Conservation (phyloP, 495 filamentous ascomycete species). For the Penicillium arizonense region DNA sequence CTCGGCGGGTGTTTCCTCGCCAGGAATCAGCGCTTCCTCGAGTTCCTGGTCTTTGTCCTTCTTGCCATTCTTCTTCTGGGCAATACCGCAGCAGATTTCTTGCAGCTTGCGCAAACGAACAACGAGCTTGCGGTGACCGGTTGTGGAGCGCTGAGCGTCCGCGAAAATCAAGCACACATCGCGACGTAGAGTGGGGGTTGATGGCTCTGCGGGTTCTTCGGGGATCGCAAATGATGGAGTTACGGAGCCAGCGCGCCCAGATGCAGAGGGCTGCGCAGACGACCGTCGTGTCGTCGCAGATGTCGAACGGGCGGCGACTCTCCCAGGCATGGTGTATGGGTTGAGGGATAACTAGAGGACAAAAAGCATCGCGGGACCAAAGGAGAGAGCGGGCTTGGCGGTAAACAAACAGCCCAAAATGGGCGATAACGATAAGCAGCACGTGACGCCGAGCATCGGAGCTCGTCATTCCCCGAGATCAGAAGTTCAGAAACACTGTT, state of each 20-base stretch:
- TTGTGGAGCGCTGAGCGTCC: conserved; percentile 84
- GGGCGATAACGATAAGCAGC: conserved; percentile 34
- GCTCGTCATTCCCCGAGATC: conserved; percentile 8
- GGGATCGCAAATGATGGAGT: conserved; percentile 63
- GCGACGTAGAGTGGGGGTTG: conserved; percentile 66
- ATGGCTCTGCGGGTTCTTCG: conserved; percentile 58
- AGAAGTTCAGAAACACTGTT: not conserved
- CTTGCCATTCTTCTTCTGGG: conserved; percentile 48
- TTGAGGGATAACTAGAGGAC: conserved; percentile 16
- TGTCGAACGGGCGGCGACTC: conserved; percentile 56
- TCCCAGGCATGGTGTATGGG: conserved; percentile 55
- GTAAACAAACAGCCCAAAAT: conserved; percentile 53
- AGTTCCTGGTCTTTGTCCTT: conserved; percentile 33
- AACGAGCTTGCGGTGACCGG: conserved; percentile 83
- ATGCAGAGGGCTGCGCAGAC: conserved; percentile 54
- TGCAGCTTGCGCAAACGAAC: conserved; percentile 84
- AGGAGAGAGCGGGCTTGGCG: conserved; percentile 24
- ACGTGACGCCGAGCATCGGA: conserved; percentile 23
- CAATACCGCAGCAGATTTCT: conserved; percentile 83
- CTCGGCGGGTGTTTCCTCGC: conserved; percentile 66
- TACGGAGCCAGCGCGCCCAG: conserved; percentile 62
- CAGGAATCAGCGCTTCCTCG: conserved; percentile 40
- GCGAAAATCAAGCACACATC: conserved; percentile 78
- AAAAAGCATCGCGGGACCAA: conserved; percentile 29
- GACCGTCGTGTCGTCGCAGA: conserved; percentile 57